A percentile compares a stretch with the other conserved stretches of the same genome.
phyloP scores from a whole-genome alignment of 2,329 filamentous ascomycete genomes.

The Coniochaeta ligniaria region DNA sequence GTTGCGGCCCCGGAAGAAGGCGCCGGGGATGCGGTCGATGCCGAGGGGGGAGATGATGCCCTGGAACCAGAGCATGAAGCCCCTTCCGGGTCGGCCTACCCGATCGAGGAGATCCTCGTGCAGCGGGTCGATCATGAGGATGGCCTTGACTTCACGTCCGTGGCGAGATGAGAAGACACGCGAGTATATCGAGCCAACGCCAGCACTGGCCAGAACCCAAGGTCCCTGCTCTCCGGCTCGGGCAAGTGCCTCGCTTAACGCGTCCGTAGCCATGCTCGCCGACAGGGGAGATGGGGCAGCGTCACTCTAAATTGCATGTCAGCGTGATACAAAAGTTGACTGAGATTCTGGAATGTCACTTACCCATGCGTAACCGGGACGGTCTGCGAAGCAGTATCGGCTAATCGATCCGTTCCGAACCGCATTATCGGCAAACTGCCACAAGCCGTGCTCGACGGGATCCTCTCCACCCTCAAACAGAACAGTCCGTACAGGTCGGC shows the following conservation, averaged over 20 bases:
- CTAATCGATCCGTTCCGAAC: constrained; percentile 73
- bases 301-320: constrained; percentile 48
- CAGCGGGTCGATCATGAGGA: constrained; percentile 80
- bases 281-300: constrained; percentile 90
- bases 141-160: constrained; percentile 62
- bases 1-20: constrained; percentile 72
- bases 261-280: constrained; percentile 86
- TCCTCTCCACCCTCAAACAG: constrained; percentile 78
- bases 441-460: constrained; percentile 71
- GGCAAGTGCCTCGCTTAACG: constrained; percentile 77
- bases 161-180: constrained; percentile 88
- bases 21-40: constrained; percentile 70
- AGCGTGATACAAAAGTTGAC: constrained; percentile 16
- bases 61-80: constrained; percentile 80
- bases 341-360: constrained; percentile 6
- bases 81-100: constrained; percentile 59
- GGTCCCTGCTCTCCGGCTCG: constrained; percentile 76
- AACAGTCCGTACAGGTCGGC: constrained; percentile 63
- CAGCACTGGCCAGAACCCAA: constrained; percentile 81
- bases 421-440: constrained; percentile 70
- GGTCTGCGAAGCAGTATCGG: constrained; percentile 92
- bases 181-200: constrained; percentile 80
- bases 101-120: constrained; percentile 78
- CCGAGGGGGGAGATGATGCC: constrained; percentile 85
- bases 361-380: constrained; percentile 77